phyloP scores from a whole-genome alignment of 495 filamentous ascomycete species.

The Trichocladium uniseriatum region DNA sequence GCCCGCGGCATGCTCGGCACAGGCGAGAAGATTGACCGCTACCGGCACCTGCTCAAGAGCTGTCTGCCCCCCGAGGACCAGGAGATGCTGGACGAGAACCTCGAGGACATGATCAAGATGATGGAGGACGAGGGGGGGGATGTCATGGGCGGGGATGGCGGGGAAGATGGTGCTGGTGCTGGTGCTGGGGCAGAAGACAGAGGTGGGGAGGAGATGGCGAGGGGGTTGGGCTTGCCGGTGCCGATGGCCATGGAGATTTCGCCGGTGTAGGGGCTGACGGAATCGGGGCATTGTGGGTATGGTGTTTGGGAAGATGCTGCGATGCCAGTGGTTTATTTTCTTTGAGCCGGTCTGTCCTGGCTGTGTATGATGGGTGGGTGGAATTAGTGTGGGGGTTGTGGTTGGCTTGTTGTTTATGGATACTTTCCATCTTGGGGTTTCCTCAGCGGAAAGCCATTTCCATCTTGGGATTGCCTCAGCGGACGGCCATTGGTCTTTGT shows the following conservation, averaged over 20 bases:
- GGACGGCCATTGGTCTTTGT: too few relatives aligned
- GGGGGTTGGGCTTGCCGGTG: neutral
- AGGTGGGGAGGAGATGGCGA: neutral
- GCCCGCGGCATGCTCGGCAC: constrained; percentile 37
- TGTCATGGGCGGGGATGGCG: constrained; percentile 29
- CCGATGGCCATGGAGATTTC: neutral
- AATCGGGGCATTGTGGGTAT: neutral
- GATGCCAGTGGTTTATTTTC: too few relatives aligned
- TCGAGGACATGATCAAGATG: constrained; percentile 42
- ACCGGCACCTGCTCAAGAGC: constrained; percentile 35
- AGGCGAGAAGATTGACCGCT: constrained; percentile 41
- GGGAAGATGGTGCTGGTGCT: constrained; percentile 1
- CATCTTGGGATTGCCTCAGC: too few relatives aligned
- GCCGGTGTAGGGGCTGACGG: neutral
- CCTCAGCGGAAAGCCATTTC: too few relatives aligned
- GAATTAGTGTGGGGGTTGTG: too few relatives aligned
- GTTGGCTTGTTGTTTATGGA: too few relatives aligned
- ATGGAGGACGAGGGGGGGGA: constrained; percentile 40
- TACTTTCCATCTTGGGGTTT: too few relatives aligned
- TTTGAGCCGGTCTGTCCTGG: too few relatives aligned
- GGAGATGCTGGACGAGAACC: constrained; percentile 37
- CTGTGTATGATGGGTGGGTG: too few relatives aligned
- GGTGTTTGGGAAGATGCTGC: neutral
- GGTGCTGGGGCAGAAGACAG: neutral
- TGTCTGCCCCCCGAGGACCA: constrained; percentile 40